A percentile compares a stretch with the other conserved stretches of the same genome.
Evolutionary conservation across 2,329 filamentous ascomycete species (phyloP).

Genomic region (Ophiostoma tasmaniense): DNA sequence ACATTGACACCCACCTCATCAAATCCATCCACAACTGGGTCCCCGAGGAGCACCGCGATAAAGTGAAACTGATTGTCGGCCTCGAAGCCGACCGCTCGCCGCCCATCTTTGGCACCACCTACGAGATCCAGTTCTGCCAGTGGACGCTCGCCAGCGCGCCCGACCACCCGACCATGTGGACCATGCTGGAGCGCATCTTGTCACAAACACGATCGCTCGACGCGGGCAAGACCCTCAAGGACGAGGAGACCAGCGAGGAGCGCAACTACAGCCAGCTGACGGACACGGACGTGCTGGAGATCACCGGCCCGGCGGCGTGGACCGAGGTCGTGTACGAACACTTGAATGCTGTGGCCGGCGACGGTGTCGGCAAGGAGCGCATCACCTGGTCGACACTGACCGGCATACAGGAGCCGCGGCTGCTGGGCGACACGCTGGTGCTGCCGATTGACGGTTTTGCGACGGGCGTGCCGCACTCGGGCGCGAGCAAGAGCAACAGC

Average conservation of each 20-base stretch:
- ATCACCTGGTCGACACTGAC: slow-evolving; percentile 19
- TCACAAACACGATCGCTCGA: not conserved
- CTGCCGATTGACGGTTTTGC: slow-evolving; percentile 23
- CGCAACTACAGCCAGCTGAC: not conserved
- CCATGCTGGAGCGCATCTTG: slow-evolving; percentile 26
- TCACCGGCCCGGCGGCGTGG: slow-evolving; percentile 28
- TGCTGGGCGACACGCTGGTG: slow-evolving; percentile 22
- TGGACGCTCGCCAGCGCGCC: slow-evolving; percentile 30
- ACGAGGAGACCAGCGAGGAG: not conserved
- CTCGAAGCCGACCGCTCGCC: slow-evolving; percentile 27
- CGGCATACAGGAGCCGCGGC: slow-evolving; percentile 19
- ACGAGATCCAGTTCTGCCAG: slow-evolving; percentile 30
- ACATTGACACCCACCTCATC: slow-evolving; percentile 48
- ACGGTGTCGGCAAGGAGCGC: slow-evolving; percentile 13
- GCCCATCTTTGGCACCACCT: slow-evolving; percentile 24
- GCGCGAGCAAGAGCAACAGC: slow-evolving; percentile 10
- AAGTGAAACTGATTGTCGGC: slow-evolving; percentile 25
- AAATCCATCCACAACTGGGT: slow-evolving; percentile 34
- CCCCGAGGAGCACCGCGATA: slow-evolving; percentile 19
- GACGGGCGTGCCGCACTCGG: slow-evolving; percentile 21
- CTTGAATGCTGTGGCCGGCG: slow-evolving; percentile 21
- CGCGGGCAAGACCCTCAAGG: slow-evolving; percentile 7
- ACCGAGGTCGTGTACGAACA: slow-evolving; percentile 27
- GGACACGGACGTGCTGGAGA: slow-evolving; percentile 26
- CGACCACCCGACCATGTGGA: slow-evolving; percentile 26